Conservation (phyloP, 2,329 filamentous ascomycete genomes). For the Ophiostoma perfectum region DNA sequence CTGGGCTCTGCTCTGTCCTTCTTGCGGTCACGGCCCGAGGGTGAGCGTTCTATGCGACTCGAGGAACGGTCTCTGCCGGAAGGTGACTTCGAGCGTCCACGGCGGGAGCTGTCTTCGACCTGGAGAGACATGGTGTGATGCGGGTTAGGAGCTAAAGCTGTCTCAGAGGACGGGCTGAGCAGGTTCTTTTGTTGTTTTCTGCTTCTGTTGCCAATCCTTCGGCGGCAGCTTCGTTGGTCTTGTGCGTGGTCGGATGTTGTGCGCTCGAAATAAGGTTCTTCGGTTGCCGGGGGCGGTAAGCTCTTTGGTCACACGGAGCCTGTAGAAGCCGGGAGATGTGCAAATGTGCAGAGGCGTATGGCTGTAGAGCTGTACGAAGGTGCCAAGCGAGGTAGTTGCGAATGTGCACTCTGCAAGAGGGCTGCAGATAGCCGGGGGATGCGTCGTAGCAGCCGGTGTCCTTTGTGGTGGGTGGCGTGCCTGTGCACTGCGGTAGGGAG, state of each 20-base stretch:
- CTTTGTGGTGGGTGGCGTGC: background rate
- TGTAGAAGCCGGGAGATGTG: background rate
- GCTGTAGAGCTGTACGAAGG: background rate
- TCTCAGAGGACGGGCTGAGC: background rate
- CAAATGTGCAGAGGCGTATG: background rate
- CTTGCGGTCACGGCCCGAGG: slow-evolving; percentile 26
- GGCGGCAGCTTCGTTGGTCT: too few species aligned
- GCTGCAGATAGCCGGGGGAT: slow-evolving; percentile 1
- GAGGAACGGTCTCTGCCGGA: slow-evolving; percentile 35
- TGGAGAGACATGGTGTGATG: slow-evolving; percentile 38
- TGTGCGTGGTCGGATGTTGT: background rate
- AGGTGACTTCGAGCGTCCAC: slow-evolving; percentile 45
- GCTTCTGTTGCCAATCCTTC: background rate
- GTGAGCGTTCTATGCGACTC: slow-evolving; percentile 23
- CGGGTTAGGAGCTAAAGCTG: background rate
- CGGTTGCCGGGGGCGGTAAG: background rate
- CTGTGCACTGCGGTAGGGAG: background rate
- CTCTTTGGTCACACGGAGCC: background rate
- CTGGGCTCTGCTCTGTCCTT: slow-evolving; percentile 10
- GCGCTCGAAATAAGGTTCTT: background rate
- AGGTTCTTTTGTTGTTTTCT: background rate
- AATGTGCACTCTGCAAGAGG: slow-evolving; percentile 4
- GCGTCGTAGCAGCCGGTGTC: slow-evolving; percentile 5
- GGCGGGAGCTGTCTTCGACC: slow-evolving; percentile 42
- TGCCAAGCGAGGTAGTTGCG: background rate